phyloP scores from a whole-genome alignment of 2,329 filamentous ascomycete genomes.

The Apiospora aurea region DNA sequence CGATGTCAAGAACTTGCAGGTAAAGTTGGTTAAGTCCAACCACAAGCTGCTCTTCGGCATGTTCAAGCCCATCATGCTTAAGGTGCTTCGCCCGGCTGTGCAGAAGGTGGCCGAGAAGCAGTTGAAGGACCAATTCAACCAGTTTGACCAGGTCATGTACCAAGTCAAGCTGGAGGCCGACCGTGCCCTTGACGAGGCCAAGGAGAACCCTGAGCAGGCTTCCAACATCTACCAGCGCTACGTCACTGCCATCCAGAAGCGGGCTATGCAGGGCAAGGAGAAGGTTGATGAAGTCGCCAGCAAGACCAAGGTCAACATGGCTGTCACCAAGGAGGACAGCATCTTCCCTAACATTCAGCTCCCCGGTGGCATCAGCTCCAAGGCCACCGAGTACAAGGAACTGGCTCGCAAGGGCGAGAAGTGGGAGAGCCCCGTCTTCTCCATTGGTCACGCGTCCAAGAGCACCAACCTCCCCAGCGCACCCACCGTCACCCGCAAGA shows the following conservation, averaged over 20 bases:
- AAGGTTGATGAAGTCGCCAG: constrained; percentile 69
- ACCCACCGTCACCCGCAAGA: constrained; percentile 58
- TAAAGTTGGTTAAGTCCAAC: constrained; percentile 93
- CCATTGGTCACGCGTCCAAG: constrained; percentile 78
- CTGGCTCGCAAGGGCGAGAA: constrained; percentile 88
- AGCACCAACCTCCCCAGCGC: constrained; percentile 74
- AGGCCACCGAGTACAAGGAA: constrained; percentile 93
- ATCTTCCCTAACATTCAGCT: constrained; percentile 87
- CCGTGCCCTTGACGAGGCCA: constrained; percentile 69
- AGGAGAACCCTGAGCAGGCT: constrained; percentile 73
- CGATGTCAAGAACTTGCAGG: constrained; percentile 79
- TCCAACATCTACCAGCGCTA: constrained; percentile 91
- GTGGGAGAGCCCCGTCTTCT: constrained; percentile 96
- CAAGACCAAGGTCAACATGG: constrained; percentile 81
- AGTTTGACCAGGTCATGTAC: constrained; percentile 76
- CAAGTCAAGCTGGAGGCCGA: constrained; percentile 85
- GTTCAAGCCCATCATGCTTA: constrained; percentile 87
- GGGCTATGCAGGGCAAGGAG: constrained; percentile 77
- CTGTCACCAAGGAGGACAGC: constrained; percentile 86
- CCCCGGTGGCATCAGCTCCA: constrained; percentile 87
- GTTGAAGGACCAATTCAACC: constrained; percentile 81
- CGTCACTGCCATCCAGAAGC: constrained; percentile 75
- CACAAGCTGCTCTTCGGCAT: constrained; percentile 90
- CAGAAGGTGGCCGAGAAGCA: constrained; percentile 90
- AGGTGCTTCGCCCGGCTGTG: constrained; percentile 81